Percentiles rank a stretch among this genome's conserved stretches.
Evolutionary conservation across 805 yeast genomes (phyloP).

Genomic region (Saccharomycopsis capsularis): DNA sequence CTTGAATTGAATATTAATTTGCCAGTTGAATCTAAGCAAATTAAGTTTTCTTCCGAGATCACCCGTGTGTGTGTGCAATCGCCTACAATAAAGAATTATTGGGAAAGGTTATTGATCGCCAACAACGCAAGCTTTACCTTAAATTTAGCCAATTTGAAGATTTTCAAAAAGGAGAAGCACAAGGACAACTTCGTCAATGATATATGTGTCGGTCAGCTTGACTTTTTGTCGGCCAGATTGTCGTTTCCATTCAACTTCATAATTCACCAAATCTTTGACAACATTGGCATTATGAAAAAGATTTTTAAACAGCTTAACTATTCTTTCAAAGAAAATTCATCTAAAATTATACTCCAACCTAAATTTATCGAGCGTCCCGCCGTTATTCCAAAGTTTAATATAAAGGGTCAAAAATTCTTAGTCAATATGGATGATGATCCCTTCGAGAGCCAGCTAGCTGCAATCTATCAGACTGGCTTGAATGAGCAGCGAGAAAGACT

Average conservation of each 20-base stretch:
- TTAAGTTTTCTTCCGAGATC: constrained; percentile 28
- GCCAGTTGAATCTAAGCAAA: constrained; percentile 23
- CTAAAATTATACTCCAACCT: constrained; percentile 35
- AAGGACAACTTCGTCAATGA: constrained; percentile 24
- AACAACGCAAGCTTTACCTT: constrained; percentile 17
- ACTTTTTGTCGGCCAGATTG: constrained; percentile 40
- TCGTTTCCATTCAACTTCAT: constrained; percentile 68
- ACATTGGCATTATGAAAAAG: constrained; percentile 60
- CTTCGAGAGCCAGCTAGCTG: constrained; percentile 67
- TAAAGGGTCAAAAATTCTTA: constrained; percentile 50
- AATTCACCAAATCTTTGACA: constrained; percentile 75
- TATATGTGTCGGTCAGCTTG: constrained; percentile 25
- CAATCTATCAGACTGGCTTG: constrained; percentile 58
- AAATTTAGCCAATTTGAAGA: constrained; percentile 2
- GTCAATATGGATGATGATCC: constrained; percentile 82
- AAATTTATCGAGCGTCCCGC: constrained; percentile 34
- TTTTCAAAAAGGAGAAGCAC: constrained; percentile 4
- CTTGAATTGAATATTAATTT: constrained; percentile 25
- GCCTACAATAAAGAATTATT: constrained; percentile 38
- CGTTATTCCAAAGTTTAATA: constrained; percentile 48
- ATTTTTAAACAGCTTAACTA: constrained; percentile 52
- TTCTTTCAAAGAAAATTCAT: constrained; percentile 39
- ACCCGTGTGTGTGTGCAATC: constrained; percentile 46
- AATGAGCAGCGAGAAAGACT: constrained; percentile 56
- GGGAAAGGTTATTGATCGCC: constrained; percentile 44